Conservation (phyloP, 441 rosid genomes). For the Rhodomyrtus psidioides region DNA sequence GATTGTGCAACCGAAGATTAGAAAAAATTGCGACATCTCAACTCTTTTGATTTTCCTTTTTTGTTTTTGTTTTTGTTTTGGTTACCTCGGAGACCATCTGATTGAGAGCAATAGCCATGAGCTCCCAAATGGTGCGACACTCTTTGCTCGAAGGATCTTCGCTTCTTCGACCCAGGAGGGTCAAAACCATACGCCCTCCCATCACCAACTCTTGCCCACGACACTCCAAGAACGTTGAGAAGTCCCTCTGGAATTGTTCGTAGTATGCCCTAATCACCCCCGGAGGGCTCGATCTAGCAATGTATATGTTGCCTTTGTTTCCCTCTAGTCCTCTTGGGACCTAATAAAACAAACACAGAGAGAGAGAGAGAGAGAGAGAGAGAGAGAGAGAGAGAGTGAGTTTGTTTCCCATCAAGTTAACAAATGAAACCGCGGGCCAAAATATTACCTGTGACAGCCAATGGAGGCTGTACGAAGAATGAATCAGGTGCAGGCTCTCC, state of each 20-base stretch:
- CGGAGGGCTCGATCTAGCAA: neutral
- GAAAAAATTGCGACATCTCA: no score
- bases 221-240: neutral
- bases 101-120: neutral
- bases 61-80: neutral
- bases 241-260: constrained; percentile 1
- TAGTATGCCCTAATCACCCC: neutral
- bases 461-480: neutral
- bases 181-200: constrained; percentile 1
- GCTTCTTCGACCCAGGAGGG: neutral
- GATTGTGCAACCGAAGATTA: no score
- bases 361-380: no score
- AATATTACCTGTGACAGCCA: neutral
- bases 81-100: constrained; percentile 4
- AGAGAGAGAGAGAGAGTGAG: neutral
- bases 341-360: neutral
- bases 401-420: neutral
- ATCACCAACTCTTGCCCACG: neutral
- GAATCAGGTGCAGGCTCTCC: neutral
- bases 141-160: neutral
- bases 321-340: constrained; percentile 2
- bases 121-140: neutral
- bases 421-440: neutral
- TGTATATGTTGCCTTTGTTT: neutral
- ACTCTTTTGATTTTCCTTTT: no score